These are phyloP conservation scores for Cruciata laevipes DNA, from an alignment of 257 asterid species.

Conservation along the genomic window DNA sequence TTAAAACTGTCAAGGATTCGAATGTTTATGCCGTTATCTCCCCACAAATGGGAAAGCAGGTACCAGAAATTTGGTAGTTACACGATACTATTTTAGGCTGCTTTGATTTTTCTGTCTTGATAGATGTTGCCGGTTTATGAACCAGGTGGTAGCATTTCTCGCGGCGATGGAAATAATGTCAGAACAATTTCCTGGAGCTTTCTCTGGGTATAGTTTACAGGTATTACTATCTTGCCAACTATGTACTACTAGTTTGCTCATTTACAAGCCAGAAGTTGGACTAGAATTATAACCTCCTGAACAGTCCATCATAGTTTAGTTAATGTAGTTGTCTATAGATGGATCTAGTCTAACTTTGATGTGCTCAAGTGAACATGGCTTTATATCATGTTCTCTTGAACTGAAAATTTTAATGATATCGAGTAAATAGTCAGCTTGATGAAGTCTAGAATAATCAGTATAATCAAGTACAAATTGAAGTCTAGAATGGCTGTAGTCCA, in stretches of 20 bases:
- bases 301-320: neutral
- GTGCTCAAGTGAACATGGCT: too few relatives aligned
- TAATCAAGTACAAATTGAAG: too few relatives aligned
- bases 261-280: neutral
- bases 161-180: slow-evolving; percentile 95
- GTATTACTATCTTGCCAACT: slow-evolving; percentile 32
- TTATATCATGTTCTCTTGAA: too few relatives aligned
- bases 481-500: too few relatives aligned
- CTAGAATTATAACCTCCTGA: neutral
- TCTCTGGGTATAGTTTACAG: slow-evolving; percentile 79
- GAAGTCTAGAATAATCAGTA: too few relatives aligned
- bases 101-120: slow-evolving; percentile 1
- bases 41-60: slow-evolving; percentile 99
- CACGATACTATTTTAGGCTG: neutral
- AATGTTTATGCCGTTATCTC: slow-evolving; percentile 85
- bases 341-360: neutral
- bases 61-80: slow-evolving; percentile 15
- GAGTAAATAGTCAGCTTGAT: too few relatives aligned
- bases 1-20: slow-evolving; percentile 68
- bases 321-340: neutral
- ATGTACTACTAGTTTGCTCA: too few relatives aligned
- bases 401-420: too few relatives aligned
- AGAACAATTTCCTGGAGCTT: slow-evolving; percentile 91
- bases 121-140: slow-evolving; percentile 11
- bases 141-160: slow-evolving; percentile 91